Percentiles rank a stretch among this genome's conserved stretches.
Conservation (phyloP, 169 alveolate species). For the Eimeria tenella region DNA sequence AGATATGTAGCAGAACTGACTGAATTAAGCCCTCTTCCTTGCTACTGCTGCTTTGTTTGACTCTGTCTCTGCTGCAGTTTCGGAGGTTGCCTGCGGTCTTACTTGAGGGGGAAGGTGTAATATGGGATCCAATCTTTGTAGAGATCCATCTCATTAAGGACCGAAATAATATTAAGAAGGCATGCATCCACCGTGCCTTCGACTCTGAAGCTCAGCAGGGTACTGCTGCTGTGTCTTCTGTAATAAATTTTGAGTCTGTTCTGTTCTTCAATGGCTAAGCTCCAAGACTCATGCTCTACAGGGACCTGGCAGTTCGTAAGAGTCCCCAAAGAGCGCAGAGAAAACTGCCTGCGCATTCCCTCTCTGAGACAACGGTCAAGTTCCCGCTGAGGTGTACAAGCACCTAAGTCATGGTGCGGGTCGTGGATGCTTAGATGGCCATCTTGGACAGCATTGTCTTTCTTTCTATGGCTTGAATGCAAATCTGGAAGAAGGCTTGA, state of each 20-base stretch:
- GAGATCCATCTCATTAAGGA: constrained; percentile 77
- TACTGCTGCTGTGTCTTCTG: constrained; percentile 18
- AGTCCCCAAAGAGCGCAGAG: constrained; percentile 8
- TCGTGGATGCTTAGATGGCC: neutral
- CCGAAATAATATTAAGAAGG: constrained; percentile 69
- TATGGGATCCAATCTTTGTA: constrained; percentile 77
- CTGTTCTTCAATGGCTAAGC: neutral
- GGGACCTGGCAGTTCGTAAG: neutral
- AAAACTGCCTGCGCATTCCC: neutral
- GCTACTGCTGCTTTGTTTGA: no score
- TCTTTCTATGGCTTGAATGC: neutral
- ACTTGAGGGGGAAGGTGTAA: constrained; percentile 77
- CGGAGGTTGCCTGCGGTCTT: neutral
- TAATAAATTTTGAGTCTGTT: neutral
- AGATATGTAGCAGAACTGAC: neutral
- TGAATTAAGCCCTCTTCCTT: no score
- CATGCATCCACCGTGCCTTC: constrained; percentile 75
- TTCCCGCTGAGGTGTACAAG: neutral
- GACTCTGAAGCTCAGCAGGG: constrained; percentile 56
- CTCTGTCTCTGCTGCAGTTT: no score
- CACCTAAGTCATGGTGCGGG: neutral
- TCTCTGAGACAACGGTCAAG: neutral
- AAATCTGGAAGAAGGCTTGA: neutral
- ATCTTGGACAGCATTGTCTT: neutral
- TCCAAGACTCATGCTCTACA: neutral